phyloP scores from a whole-genome alignment of 805 yeast species.

The Hanseniaspora guilliermondii region DNA sequence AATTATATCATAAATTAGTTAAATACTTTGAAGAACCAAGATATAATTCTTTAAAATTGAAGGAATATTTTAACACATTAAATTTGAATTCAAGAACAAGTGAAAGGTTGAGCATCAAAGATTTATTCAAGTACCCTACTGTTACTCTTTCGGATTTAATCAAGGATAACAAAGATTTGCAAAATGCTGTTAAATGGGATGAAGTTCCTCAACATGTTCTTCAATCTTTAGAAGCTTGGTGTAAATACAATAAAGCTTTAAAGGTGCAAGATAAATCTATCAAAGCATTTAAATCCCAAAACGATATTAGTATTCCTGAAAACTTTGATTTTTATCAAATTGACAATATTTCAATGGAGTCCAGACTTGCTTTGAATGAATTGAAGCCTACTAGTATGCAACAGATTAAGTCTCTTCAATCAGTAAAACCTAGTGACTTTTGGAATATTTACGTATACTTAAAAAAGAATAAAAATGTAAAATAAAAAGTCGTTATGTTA shows the following conservation, averaged over 20 bases:
- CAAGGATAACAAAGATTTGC: conserved; percentile 30
- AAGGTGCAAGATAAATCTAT: conserved; percentile 59
- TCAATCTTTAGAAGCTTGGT: conserved; percentile 61
- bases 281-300: conserved; percentile 74
- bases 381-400: conserved; percentile 85
- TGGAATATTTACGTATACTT: conserved; percentile 52
- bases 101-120: conserved; percentile 52
- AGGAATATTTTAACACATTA: conserved; percentile 29
- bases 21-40: conserved; percentile 34
- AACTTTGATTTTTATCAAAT: conserved; percentile 49
- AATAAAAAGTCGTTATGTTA: not conserved
- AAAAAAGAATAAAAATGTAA: conserved; percentile 28
- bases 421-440: conserved; percentile 56
- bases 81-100: conserved; percentile 43
- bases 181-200: conserved; percentile 18
- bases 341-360: conserved; percentile 65
- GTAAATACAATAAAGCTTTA: conserved; percentile 70
- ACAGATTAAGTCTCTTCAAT: conserved; percentile 88
- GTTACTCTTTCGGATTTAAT: conserved; percentile 24
- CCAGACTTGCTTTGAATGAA: conserved; percentile 50
- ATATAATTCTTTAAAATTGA: conserved; percentile 55
- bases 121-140: conserved; percentile 48
- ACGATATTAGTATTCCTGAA: conserved; percentile 55
- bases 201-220: conserved; percentile 35
- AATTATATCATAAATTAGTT: conserved; percentile 34